phyloP scores from a whole-genome alignment of 345 rosid species.

The Kernera saxatilis region DNA sequence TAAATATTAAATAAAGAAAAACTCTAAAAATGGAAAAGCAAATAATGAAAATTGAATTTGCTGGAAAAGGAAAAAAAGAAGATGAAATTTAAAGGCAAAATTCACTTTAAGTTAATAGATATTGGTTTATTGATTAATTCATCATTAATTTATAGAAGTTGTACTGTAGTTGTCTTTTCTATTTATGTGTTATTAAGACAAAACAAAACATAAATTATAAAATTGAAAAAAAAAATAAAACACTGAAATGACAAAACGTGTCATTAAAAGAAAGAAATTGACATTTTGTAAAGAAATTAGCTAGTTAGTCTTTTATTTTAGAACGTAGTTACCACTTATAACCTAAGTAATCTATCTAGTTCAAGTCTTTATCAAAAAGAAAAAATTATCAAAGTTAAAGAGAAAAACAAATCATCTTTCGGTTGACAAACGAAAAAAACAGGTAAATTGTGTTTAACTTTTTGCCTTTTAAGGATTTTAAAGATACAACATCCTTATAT shows the following conservation, averaged over 20 bases:
- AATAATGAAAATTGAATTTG: background rate
- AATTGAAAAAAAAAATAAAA: background rate
- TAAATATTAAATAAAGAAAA: no score
- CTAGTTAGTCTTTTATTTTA: background rate
- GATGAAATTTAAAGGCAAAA: background rate
- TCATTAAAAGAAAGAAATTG: background rate
- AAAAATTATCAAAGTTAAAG: no score
- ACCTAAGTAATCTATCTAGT: background rate
- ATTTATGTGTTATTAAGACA: background rate
- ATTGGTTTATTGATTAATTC: background rate
- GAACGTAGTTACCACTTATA: background rate
- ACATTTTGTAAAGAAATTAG: no score
- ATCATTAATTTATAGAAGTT: background rate
- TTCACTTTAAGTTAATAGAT: background rate
- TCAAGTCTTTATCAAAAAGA: no score
- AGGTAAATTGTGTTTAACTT: background rate
- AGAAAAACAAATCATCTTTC: background rate
- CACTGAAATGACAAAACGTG: background rate
- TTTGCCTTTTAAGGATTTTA: background rate
- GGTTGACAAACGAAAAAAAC: background rate
- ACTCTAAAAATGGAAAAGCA: no score
- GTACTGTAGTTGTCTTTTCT: background rate
- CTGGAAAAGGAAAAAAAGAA: background rate
- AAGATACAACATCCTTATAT: conserved; percentile 2
- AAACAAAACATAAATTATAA: background rate